phyloP scores from a whole-genome alignment of 75 land plant genomes.

The Pinus taeda region DNA sequence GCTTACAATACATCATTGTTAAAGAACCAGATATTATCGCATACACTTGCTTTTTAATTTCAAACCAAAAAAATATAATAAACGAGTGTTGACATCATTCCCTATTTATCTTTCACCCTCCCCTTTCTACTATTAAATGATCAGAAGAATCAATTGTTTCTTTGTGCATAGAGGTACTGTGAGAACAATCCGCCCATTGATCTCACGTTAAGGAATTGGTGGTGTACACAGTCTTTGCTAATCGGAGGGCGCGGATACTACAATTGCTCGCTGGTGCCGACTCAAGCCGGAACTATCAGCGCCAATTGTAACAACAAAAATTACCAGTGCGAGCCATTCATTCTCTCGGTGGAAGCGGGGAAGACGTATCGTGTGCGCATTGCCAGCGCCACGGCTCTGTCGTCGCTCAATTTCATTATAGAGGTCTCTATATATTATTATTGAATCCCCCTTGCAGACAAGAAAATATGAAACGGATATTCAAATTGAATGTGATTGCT shows the following conservation, averaged over 20 bases:
- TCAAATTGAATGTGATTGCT: neutral
- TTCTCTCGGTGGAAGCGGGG: constrained; percentile 53
- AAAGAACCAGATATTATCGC: too few relatives aligned
- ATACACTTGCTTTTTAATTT: too few relatives aligned
- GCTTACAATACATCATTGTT: too few relatives aligned
- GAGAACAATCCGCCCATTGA: too few relatives aligned
- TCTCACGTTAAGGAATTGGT: too few relatives aligned
- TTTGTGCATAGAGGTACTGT: too few relatives aligned
- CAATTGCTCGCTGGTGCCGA: constrained; percentile 40
- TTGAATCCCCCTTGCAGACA: neutral
- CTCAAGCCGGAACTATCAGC: neutral
- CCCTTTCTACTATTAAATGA: too few relatives aligned
- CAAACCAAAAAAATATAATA: too few relatives aligned
- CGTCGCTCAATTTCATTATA: constrained; percentile 53
- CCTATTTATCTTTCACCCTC: too few relatives aligned
- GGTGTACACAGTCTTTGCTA: constrained; percentile 47
- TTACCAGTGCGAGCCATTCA: constrained; percentile 53
- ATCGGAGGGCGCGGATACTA: constrained; percentile 71
- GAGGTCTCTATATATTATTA: constrained; percentile 29
- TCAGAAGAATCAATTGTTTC: too few relatives aligned
- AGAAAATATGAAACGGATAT: neutral
- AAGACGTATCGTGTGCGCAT: constrained; percentile 65
- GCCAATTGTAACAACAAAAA: constrained; percentile 42
- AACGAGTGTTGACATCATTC: too few relatives aligned
- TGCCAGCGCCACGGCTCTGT: constrained; percentile 49